Evolutionary conservation across 352 stramenopile genomes (phyloP), one percentile per base, ranked within the genome.

Genomic region (Globisporangium radiosum): DNA sequence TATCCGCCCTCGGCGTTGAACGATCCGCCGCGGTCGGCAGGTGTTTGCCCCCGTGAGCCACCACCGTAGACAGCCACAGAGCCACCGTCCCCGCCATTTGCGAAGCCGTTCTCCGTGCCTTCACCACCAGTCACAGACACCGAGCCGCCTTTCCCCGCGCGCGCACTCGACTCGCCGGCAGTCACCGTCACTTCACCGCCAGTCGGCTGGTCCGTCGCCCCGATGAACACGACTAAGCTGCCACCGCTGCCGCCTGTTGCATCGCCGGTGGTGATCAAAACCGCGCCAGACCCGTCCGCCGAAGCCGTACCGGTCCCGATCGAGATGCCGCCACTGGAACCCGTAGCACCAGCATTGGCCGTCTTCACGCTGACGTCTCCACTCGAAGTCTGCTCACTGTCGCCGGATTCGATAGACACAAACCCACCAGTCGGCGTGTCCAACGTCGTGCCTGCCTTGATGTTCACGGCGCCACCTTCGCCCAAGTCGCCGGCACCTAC

Each of bases 41-140:
- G 49, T 39, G 62, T 85, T 15, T 75, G 76, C 38, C 92, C 86
- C 72, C 96, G 68, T 36, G 82, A 85, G 47, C 77, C 79, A 57
- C 94, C 92, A 58, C 88, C 90, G 62, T 75, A 78, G 37, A 97
- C 48, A 8, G 86, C 78, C 13, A 97, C 72, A n/a, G 79, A 66
- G 42, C 92, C 94, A n/a, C 92, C 91, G 60, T 87, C 76, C 19
- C 92, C 91, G 51, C 90, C 89, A 63, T 94, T 79, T 2, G 70
- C 82, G 56, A 81, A 91, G 62, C 77, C 73, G 44, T 59, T 68
- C 39, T 73, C 87, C 2, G 70, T 67, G 33, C 83, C 83, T 76
- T 90, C 83, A 13, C 75, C 76, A 33, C 75, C 75, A 57, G 81
- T 79, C 44, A 93, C 47, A 5, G 67, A 71, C 14, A 90, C 71